Conservation (phyloP, 352 stramenopile genomes). For the Phytophthora ramorum region DNA sequence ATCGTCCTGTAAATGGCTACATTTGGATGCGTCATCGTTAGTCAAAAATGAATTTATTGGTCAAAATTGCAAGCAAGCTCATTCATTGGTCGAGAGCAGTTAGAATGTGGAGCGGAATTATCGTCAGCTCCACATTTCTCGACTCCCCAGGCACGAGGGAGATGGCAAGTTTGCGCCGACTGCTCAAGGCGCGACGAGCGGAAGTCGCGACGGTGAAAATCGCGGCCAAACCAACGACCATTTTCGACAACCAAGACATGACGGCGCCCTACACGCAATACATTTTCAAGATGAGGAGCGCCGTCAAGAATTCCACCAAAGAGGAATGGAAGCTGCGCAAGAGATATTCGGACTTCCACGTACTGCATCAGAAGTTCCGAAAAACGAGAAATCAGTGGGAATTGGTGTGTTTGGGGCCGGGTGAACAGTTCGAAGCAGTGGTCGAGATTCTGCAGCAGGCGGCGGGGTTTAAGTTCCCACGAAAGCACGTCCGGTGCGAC, state of each 20-base stretch:
- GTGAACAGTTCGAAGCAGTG: conserved; percentile 14
- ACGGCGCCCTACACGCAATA: conserved; percentile 40
- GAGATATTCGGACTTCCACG: conserved; percentile 36
- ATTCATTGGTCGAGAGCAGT: conserved; percentile 10
- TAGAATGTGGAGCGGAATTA: not conserved
- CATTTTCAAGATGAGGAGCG: conserved; percentile 30
- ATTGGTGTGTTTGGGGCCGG: conserved; percentile 20
- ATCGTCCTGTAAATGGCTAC: conserved; percentile 29
- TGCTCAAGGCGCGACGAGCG: conserved; percentile 28
- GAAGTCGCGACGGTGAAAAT: conserved; percentile 30
- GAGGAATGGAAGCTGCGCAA: conserved; percentile 37
- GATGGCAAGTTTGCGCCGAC: conserved; percentile 10
- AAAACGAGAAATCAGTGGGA: conserved; percentile 24
- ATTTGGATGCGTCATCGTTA: not conserved
- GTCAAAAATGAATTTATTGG: conserved; percentile 23
- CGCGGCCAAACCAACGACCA: conserved; percentile 19
- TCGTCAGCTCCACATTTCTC: not conserved
- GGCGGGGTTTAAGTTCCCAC: conserved; percentile 25
- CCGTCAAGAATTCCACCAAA: conserved; percentile 2
- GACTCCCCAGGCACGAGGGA: not conserved
- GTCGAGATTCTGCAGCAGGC: conserved; percentile 18
- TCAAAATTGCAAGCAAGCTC: not conserved
- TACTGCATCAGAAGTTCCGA: conserved; percentile 25
- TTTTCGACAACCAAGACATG: conserved; percentile 33
- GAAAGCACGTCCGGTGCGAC: conserved; percentile 42